Evolutionary conservation across 169 alveolate genomes (phyloP).

Genomic region (Plasmodium vivax): DNA sequence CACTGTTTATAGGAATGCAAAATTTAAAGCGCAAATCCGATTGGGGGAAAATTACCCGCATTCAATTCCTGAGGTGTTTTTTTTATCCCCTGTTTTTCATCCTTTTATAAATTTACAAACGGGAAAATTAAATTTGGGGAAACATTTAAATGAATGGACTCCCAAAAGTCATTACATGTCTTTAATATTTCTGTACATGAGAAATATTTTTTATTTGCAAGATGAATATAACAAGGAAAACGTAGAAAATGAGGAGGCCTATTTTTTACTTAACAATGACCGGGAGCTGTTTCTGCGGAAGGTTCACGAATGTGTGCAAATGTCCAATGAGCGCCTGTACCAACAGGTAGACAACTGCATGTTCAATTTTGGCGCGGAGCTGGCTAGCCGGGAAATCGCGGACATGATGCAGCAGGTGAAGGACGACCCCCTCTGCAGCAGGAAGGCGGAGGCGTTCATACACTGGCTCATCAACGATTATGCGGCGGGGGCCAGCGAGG

Average conservation of each 20-base stretch:
- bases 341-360: slow-evolving; percentile 25
- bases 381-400: neutral
- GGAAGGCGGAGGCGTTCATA: slow-evolving; percentile 55
- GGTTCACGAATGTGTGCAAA: slow-evolving; percentile 22
- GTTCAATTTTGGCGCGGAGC: slow-evolving; percentile 23
- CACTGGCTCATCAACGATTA: slow-evolving; percentile 66
- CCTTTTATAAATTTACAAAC: slow-evolving; percentile 34
- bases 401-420: slow-evolving; percentile 19
- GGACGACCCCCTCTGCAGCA: slow-evolving; percentile 17
- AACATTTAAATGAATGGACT: slow-evolving; percentile 10
- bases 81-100: slow-evolving; percentile 44
- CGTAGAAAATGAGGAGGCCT: slow-evolving; percentile 45
- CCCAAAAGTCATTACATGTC: slow-evolving; percentile 63
- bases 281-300: slow-evolving; percentile 26
- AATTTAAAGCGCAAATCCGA: slow-evolving; percentile 36
- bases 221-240: slow-evolving; percentile 34
- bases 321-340: neutral
- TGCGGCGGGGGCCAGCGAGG: neutral
- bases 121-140: slow-evolving; percentile 65
- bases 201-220: slow-evolving; percentile 42
- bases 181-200: slow-evolving; percentile 41
- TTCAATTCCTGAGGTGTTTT: slow-evolving; percentile 42
- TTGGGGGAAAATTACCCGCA: slow-evolving; percentile 55
- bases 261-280: slow-evolving; percentile 33
- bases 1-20: slow-evolving; percentile 48